Base-by-base conservation (phyloP, 345 rosid genomes). In the Acer negundo region DNA sequence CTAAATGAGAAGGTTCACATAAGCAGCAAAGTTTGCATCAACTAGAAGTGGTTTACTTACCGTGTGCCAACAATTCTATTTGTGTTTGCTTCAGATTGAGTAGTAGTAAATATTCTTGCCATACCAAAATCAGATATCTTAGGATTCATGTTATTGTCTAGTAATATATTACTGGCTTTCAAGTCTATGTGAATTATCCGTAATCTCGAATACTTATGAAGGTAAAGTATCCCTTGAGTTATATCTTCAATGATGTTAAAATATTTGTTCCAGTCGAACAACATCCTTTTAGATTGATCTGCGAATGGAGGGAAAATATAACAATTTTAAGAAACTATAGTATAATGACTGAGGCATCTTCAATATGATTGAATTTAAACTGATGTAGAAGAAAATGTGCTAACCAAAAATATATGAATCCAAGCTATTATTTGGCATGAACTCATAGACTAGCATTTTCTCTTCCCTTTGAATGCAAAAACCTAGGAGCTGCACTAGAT, bases 71-170 rank as follows among this genome's bases (percentile, higher is more conserved):
- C 73, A 69, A 69, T 19, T 69, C 73, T 49, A 6, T 12, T 69
- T 7, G 73, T 69, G 6, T 47, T 69, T 49, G 20, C 59, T 69
- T 44, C 76, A 10, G 16, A 16, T 10, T 70, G 40, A 56, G 6
- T 74, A 46, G 74, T 58, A n/a, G 55, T 59, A 35, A 80, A 56
- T 49, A 69, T 69, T 69, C 79, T 75, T 62, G 79, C 79, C 75
- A 80, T 12, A 51, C 82, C 82, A 31, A 79, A 79, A 47, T 74
- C 78, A n/a, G 78, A 79, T 17, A 79, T 79, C 15, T 75, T 75
- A 20, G 82, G 78, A 10, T 62, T 70, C 38, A 75, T 23, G 24
- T 75, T 56, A 53, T 62, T 13, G 51, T 80, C 75, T 7, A 80
- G 75, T 8, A 80, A 46, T 35, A 75, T 75, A 35, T 75, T 79